Evolutionary conservation across 177 flowering plant genomes (phyloP).

Genomic region (Vitis hybrid): DNA sequence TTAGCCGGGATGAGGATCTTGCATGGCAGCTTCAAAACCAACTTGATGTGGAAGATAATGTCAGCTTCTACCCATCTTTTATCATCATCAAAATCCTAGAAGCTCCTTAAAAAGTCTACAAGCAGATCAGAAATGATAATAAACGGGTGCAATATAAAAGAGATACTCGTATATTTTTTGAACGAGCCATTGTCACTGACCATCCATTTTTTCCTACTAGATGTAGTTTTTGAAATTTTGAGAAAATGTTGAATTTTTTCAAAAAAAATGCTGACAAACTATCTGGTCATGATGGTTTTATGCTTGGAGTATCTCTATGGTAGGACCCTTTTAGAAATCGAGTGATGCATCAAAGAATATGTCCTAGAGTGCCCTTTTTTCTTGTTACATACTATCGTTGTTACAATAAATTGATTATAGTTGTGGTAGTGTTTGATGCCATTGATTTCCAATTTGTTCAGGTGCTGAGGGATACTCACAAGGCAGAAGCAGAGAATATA

Average conservation of each 20-base stretch:
- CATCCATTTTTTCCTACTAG: neutral
- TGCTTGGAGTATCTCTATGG: neutral
- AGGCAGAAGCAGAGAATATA: slow-evolving; percentile 50
- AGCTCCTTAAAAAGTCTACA: neutral
- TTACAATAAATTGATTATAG: neutral
- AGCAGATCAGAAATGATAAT: neutral
- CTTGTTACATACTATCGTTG: neutral
- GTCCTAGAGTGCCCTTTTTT: neutral
- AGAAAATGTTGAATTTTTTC: neutral
- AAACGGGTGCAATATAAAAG: neutral
- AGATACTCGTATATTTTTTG: neutral
- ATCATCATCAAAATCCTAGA: slow-evolving; percentile 12
- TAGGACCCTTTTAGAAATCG: neutral
- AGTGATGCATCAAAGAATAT: neutral
- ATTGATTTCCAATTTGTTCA: slow-evolving; percentile 24
- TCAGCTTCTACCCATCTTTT: slow-evolving; percentile 13
- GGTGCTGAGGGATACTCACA: slow-evolving; percentile 36
- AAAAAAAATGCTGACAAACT: neutral
- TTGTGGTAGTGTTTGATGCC: neutral
- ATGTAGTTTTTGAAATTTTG: neutral
- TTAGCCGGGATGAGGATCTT: slow-evolving; percentile 72
- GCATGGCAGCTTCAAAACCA: slow-evolving; percentile 89
- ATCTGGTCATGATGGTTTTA: neutral
- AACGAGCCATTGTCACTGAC: neutral
- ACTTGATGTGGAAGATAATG: slow-evolving; percentile 80